Evolutionary conservation across 176 grass and related monocot species (phyloP), one percentile per base, ranked within the genome.

Genomic region (Triticum dicoccoides): DNA sequence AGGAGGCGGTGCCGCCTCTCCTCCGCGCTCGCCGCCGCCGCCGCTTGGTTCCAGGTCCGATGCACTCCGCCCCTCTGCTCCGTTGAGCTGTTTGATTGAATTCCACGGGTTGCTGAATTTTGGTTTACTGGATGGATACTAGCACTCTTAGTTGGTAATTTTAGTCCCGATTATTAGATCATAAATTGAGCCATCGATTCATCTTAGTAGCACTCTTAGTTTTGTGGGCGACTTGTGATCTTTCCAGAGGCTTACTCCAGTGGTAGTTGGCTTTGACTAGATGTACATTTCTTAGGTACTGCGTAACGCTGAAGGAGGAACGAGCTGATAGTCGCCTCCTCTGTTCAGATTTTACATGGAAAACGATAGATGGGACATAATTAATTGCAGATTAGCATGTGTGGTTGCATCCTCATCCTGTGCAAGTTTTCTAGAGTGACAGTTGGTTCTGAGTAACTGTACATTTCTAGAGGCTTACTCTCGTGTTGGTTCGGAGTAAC

Each of bases 31-130:
- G 39, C 86, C 80, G n/a, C 76, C 65, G 86, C 49, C 75, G 68
- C 49, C 12, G 69, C 33, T 54, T 90, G 92, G 86, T 79, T 86
- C 81, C 77, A 87, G 88, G 91, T 87, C 20, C 25, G 61, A 30
- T 80, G 80, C 8, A 8, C 37, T 18, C 79, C 68, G 17, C 25
- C 24, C 20, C 52, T 30, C 0, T 42, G 52, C 41, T 30, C 29
- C 24, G 5, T 13, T n/a, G 9, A 27, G 2, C 0, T 67, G 11
- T 15, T 35, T 23, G 20, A 20, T 30, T 30, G 6, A 18, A 23
- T 38, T 65, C 21, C 14, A 52, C 14, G 3, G 20, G 3, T 72
- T 32, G 3, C 12, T 54, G 33, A 45, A 47, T 86, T 8, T 29
- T 8, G 13, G 49, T 62, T 49, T 83, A 23, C 24, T 34, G 47